Base-by-base conservation (phyloP, 2,329 filamentous ascomycete species). In the Proliferodiscus dingleyae region DNA sequence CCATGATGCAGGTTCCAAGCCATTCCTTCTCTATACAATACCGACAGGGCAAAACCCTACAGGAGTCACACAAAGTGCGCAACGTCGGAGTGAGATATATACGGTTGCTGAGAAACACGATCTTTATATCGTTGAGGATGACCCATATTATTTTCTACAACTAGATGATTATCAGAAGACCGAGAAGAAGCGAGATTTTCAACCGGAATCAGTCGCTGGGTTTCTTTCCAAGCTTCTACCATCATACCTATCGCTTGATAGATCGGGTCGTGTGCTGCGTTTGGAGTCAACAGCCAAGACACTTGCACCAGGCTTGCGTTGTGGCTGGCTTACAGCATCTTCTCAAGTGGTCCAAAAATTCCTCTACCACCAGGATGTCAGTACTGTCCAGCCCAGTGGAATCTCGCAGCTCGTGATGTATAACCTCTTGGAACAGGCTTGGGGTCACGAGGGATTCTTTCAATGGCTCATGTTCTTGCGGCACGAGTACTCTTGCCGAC, bases 231-330 rank as follows among this genome's bases (percentile, higher is more conserved):
- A 75, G 1, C 73, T 93, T 7, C 71, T 87, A 2, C 87, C 89
- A 0, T 84, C 83, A 2, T 79, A 85, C 44, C 73, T 94, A 30
- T 85, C 79, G 66, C 73, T 95, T 58, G 89, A 95, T 62, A 73
- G 78, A 1, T 88, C 94, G 63, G 89, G 89, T 7, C 85, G 89
- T 49, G 89, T 95, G 34, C 72, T 94, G 68, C 85, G 89, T 29
- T 75, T 95, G 65, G 89, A 95, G 63, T 94, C 88, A 0, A 90
- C 95, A 68, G 91, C 87, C 60, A 95, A 95, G 69, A 85, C 94
- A 1, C 72, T 95, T 21, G 75, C 87, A 0, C 89, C 89, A 0
- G 89, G 89, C 3, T 81, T 84, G 13, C 80, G 89, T 28, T 68
- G 84, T 37, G 89, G 89, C 32, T 96, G 90, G 90, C 75, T 95